These are phyloP conservation scores for Pestalotiopsis fici DNA, from an alignment of 2,329 filamentous ascomycete genomes.

Conservation along the genomic window DNA sequence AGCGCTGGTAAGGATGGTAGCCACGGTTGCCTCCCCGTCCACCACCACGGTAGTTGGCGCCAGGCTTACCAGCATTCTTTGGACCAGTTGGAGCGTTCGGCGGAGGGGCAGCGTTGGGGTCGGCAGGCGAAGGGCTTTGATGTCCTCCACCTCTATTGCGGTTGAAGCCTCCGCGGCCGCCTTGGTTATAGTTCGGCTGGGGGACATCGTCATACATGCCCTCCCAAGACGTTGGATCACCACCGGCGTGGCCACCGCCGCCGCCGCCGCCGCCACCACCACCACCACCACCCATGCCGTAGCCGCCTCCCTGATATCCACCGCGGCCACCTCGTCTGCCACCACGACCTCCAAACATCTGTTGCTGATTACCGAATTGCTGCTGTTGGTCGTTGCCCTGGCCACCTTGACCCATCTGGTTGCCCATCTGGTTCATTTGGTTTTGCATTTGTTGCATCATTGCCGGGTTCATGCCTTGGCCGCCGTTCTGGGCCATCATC, in stretches of 20 bases:
- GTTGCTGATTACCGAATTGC: slow-evolving; percentile 16
- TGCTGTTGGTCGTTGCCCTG: slow-evolving; percentile 23
- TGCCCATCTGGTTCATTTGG: slow-evolving; percentile 41
- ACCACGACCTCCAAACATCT: slow-evolving; percentile 29
- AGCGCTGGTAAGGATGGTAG: slow-evolving; percentile 72
- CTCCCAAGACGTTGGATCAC: slow-evolving; percentile 86
- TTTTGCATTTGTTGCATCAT: slow-evolving; percentile 63
- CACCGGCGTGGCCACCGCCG: slow-evolving; percentile 48
- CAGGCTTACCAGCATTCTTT: slow-evolving; percentile 90
- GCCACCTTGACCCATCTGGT: slow-evolving; percentile 35
- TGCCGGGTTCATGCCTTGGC: slow-evolving; percentile 45
- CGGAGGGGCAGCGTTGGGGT: slow-evolving; percentile 63
- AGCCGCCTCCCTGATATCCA: slow-evolving; percentile 24
- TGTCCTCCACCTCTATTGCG: slow-evolving; percentile 36
- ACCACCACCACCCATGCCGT: slow-evolving; percentile 32
- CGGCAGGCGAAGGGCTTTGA: slow-evolving; percentile 41
- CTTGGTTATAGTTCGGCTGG: slow-evolving; percentile 67
- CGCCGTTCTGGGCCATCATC: slow-evolving; percentile 48
- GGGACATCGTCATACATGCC: slow-evolving; percentile 98
- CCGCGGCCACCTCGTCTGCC: slow-evolving; percentile 21
- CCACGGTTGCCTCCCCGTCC: slow-evolving; percentile 75
- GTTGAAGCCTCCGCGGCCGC: slow-evolving; percentile 42
- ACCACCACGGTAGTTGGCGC: slow-evolving; percentile 91
- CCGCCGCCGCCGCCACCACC: slow-evolving; percentile 37
- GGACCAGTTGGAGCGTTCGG: slow-evolving; percentile 91